phyloP scores from a whole-genome alignment of 495 filamentous ascomycete genomes.

The Hypoxylon rickii region DNA sequence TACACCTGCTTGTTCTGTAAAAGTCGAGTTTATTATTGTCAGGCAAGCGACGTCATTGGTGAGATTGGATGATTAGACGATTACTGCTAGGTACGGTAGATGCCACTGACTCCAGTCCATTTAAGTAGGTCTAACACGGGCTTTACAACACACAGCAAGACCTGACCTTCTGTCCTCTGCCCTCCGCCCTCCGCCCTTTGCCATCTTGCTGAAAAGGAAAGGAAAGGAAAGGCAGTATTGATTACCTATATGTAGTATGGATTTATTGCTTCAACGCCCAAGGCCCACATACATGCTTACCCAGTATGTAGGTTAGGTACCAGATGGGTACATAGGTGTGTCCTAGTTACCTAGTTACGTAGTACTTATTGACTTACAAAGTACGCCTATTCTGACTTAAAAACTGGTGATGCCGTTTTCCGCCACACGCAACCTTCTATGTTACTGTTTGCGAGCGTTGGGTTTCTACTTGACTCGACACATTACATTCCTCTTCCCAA shows the following conservation, averaged over 20 bases:
- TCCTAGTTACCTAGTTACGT: too few relatives aligned
- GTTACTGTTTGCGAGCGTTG: slow-evolving; percentile 12
- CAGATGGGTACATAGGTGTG: too few relatives aligned
- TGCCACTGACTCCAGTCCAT: slow-evolving; percentile 12
- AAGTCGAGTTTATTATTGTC: slow-evolving; percentile 17
- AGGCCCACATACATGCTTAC: slow-evolving; percentile 18
- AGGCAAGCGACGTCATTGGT: slow-evolving; percentile 31
- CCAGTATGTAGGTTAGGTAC: too few relatives aligned
- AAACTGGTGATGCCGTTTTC: slow-evolving; percentile 29
- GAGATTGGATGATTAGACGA: too few relatives aligned
- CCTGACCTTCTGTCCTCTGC: too few relatives aligned
- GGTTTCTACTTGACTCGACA: slow-evolving; percentile 16
- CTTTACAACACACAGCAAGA: too few relatives aligned
- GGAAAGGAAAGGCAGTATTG: too few relatives aligned
- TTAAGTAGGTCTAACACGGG: slow-evolving; percentile 12
- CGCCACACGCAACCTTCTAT: slow-evolving; percentile 20
- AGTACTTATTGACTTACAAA: background rate
- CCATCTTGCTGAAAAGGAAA: too few relatives aligned
- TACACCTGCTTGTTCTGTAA: background rate
- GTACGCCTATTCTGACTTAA: slow-evolving; percentile 13
- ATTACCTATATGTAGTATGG: too few relatives aligned
- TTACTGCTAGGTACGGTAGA: too few relatives aligned
- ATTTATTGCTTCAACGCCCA: slow-evolving; percentile 22
- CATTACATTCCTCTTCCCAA: slow-evolving; percentile 20
- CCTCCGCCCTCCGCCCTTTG: too few relatives aligned